Percentiles rank a stretch among this genome's conserved stretches.
Conservation (phyloP, 768 basidiomycete genomes). For the Rubroboletus pulcherrimus region DNA sequence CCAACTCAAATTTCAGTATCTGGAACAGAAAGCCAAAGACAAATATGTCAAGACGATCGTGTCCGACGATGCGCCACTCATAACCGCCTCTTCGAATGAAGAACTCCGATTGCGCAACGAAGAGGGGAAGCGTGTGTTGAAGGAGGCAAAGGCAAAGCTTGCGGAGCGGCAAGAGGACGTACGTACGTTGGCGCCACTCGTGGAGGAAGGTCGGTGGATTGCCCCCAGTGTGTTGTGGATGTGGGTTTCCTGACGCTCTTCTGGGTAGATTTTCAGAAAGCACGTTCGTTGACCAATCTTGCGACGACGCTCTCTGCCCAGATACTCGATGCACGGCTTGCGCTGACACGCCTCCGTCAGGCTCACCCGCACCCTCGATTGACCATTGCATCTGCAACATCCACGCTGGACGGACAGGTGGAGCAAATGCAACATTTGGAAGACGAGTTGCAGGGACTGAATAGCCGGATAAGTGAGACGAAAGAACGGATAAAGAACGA, state of each 20-base stretch:
- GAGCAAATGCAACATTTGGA: slow-evolving; percentile 73
- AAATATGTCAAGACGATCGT: slow-evolving; percentile 85
- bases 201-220: slow-evolving; percentile 57
- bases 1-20: slow-evolving; percentile 84
- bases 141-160: slow-evolving; percentile 59
- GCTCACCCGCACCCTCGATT: slow-evolving; percentile 77
- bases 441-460: slow-evolving; percentile 56
- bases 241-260: background rate
- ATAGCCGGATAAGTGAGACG: slow-evolving; percentile 46
- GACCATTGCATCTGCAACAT: slow-evolving; percentile 70
- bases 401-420: slow-evolving; percentile 73
- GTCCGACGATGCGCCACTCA: slow-evolving; percentile 78
- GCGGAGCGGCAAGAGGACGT: slow-evolving; percentile 62
- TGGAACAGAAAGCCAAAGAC: slow-evolving; percentile 89
- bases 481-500: slow-evolving; percentile 61
- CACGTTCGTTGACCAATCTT: slow-evolving; percentile 48
- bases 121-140: slow-evolving; percentile 66
- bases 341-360: slow-evolving; percentile 76
- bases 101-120: slow-evolving; percentile 56
- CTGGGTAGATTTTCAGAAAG: slow-evolving; percentile 54
- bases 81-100: slow-evolving; percentile 78
- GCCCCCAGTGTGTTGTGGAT: no score
- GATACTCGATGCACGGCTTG: slow-evolving; percentile 79
- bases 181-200: slow-evolving; percentile 56
- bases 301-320: slow-evolving; percentile 63